Evolutionary conservation across 2,329 filamentous ascomycete species (phyloP), one percentile per base, ranked within the genome.

Genomic region (Penicillium freii): DNA sequence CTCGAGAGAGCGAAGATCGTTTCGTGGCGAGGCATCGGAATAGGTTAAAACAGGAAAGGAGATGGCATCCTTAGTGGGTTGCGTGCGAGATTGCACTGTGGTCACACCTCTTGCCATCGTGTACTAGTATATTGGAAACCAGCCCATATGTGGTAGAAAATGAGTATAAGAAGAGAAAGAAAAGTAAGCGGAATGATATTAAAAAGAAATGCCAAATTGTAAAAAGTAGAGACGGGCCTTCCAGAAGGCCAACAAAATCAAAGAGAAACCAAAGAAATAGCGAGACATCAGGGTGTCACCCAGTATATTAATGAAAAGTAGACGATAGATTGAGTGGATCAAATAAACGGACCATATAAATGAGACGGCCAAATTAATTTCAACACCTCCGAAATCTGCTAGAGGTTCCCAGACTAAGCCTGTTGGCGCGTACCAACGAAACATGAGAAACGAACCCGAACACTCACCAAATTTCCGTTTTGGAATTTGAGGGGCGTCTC

Each of bases 191-290:
- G 42, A 52, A 56, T 50, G 52, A 66, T 34, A 53, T 42, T 47
- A 39, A 62, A 48, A 54, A 34, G 54, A 59, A 53, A 58, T 56
- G 57, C 55, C 56, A 51, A 60, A 55, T 62, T 49, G 56, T 52
- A 45, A 43, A 56, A 50, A 19, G 68, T 74, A 72, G 29, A 73
- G 74, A 69, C 62, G 70, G 61, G 69, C 71, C 71, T 76, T 74
- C 74, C 73, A 71, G 73, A 76, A 73, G 71, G 64, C 72, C 47
- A 57, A 40, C 60, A 43, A 42, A 64, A 62, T 50, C 50, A 38
- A 61, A 56, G 46, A 55, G 47, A 42, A 57, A 27, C 25, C 25
- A 34, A 49, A 33, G 29, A 51, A 45, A 42, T n/a, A 48, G 29
- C 54, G 57, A 48, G 54, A 57, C 27, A 40, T 19, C 27, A 53